Evolutionary conservation across 306 rosid genomes (phyloP).

Genomic region (Vachellia pachyceras): DNA sequence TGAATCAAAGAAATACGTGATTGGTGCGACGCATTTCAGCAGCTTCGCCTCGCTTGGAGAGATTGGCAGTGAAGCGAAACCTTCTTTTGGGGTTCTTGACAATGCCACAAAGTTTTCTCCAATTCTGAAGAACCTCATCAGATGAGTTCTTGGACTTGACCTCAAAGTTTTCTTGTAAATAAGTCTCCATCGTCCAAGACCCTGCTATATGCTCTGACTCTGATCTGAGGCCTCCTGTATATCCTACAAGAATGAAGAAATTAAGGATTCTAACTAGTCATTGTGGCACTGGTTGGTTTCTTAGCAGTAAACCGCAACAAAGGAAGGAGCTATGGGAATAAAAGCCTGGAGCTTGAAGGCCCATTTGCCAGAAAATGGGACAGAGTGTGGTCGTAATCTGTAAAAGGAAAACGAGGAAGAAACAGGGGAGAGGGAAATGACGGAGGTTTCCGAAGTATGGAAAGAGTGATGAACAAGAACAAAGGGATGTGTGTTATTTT

Average conservation of each 20-base stretch:
- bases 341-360: not conserved
- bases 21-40: conserved; percentile 92
- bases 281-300: not conserved
- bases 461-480: not conserved
- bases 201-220: not conserved
- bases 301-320: not conserved
- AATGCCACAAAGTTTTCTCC: conserved; percentile 81
- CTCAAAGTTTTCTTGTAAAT: conserved; percentile 71
- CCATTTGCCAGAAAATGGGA: conserved; percentile 6
- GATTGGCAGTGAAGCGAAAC: conserved; percentile 92
- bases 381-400: conserved; percentile 22
- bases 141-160: conserved; percentile 75
- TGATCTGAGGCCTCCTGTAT: not conserved
- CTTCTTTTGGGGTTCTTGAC: conserved; percentile 85
- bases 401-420: conserved; percentile 22
- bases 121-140: conserved; percentile 71
- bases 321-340: not conserved
- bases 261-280: not conserved
- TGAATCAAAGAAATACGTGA: conserved; percentile 20
- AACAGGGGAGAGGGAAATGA: conserved; percentile 38
- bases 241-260: not conserved
- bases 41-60: conserved; percentile 75
- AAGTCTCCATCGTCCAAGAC: conserved; percentile 63
- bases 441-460: conserved; percentile 51
- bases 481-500: conserved; percentile 19